Evolutionary conservation across 2,329 filamentous ascomycete species (phyloP), one percentile per base, ranked within the genome.

Genomic region (Diaporthe sp.): DNA sequence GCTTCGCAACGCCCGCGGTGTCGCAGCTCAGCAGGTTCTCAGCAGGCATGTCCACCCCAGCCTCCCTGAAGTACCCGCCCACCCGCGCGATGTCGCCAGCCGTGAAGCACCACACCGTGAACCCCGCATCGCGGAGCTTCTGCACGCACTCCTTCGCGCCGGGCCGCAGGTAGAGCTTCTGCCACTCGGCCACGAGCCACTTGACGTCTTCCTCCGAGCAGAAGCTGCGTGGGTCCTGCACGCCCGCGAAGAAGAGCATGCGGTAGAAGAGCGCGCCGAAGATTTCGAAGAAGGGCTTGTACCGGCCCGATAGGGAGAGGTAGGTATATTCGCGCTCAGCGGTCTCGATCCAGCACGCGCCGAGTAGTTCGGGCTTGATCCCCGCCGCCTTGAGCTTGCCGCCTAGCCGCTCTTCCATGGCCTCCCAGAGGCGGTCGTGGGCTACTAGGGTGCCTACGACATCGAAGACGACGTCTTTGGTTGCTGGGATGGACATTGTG

Each of bases 61-160:
- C 86, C 0, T 81, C 80, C 50, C 81, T 76, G 75, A 90, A 89
- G 76, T 90, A 90, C 1, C 87, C 87, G 4, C 81, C 77, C 4
- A 90, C 88, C 6, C 88, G 81, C 64, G 81, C 79, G 1, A 83
- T 77, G 76, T 90, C 87, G 0, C 84, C 88, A 0, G 86, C 85
- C 0, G 88, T 89, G 45, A 90, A 81, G 69, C 83, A 85, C 87
- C 88, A 90, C 3, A 89, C 84, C 0, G 84, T 86, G 76, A 88
- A 90, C 0, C 87, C 87, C 1, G 80, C 82, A 0, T 79, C 80
- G 6, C 85, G 79, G 58, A 90, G 78, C 47, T 79, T 83, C 57
- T 80, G 77, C 50, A 87, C 81, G 73, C 83, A 84, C 69, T 86
- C 83, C 40, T 79, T 80, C 1, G 80, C 81, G 0, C 85, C 86